Conservation (phyloP, 768 basidiomycete species). For the Daedaleopsis nitida region DNA sequence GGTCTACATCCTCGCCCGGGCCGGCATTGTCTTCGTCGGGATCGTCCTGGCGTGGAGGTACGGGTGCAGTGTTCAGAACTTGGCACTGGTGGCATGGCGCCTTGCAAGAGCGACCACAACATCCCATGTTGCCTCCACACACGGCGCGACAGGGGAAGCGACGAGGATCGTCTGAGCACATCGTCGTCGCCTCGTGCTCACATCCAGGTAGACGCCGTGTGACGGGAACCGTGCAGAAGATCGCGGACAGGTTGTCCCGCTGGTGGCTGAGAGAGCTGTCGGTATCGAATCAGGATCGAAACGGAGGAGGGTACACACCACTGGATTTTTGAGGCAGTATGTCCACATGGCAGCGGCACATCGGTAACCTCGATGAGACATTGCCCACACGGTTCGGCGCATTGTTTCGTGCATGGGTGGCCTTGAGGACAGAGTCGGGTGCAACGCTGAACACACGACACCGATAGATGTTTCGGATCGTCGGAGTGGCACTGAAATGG, state of each 20-base stretch:
- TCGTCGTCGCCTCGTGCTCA: constrained; percentile 52
- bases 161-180: constrained; percentile 49
- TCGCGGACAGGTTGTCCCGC: constrained; percentile 44
- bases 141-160: constrained; percentile 38
- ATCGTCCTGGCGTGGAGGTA: background rate
- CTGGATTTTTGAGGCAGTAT: constrained; percentile 31
- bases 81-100: constrained; percentile 55
- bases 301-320: constrained; percentile 35
- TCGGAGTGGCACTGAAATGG: constrained; percentile 60
- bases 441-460: constrained; percentile 52
- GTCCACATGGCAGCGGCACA: constrained; percentile 61
- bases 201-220: constrained; percentile 49
- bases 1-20: background rate
- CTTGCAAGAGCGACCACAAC: constrained; percentile 55
- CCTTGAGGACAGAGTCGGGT: constrained; percentile 50
- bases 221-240: constrained; percentile 47
- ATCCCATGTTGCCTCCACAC: constrained; percentile 50
- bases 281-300: background rate
- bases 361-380: constrained; percentile 49
- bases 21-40: background rate
- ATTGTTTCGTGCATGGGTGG: constrained; percentile 61
- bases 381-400: constrained; percentile 51
- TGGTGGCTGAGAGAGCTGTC: constrained; percentile 39
- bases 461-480: constrained; percentile 53
- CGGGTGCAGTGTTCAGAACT: constrained; percentile 15